Evolutionary conservation across 2,329 filamentous ascomycete genomes (phyloP), one percentile per base, ranked within the genome.

Genomic region (Colletotrichum spinosum): DNA sequence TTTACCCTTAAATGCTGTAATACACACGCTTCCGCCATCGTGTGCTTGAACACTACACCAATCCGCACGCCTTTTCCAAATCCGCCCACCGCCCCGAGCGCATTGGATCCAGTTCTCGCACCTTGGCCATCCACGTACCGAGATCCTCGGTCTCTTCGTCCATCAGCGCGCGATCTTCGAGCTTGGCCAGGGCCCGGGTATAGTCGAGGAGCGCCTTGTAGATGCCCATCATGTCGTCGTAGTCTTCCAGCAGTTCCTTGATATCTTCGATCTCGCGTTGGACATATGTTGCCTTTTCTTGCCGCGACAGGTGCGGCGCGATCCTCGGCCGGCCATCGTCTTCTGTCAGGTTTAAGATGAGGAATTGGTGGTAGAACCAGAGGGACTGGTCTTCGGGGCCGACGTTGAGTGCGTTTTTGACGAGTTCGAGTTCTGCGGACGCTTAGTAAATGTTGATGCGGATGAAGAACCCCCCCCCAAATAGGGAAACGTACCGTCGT

Each of bases 281-380:
- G 8, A 97, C 79, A 72, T 94, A 94, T 3, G 81, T 76, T 39
- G 87, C 75, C 52, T 91, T 88, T 60, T 95, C 87, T 8, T 84
- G 78, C 6, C 81, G 75, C 2, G 84, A 84, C 37, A 97, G 79
- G 42, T 87, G 83, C 0, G 88, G 88, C 12, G 89, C 85, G 70
- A 97, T 91, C 9, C 86, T 86, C 17, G 84, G 79, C 3, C 80
- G 74, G 12, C 81, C 78, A 12, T 75, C 80, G 53, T 78, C 80
- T 72, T 81, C 83, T 56, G 85, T 81, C 71, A 92, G 81, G 73
- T 90, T 91, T 65, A 89, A 86, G 80, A 97, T 88, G 62, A 97
- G 81, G 73, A 91, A 97, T 71, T 96, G 92, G 76, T 98, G 94
- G 74, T 99, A 98, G 77, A 97, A 97, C 94, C 96, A 99, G 6